Conservation (phyloP, 345 rosid genomes). For the Sisymbrium altissimum region DNA sequence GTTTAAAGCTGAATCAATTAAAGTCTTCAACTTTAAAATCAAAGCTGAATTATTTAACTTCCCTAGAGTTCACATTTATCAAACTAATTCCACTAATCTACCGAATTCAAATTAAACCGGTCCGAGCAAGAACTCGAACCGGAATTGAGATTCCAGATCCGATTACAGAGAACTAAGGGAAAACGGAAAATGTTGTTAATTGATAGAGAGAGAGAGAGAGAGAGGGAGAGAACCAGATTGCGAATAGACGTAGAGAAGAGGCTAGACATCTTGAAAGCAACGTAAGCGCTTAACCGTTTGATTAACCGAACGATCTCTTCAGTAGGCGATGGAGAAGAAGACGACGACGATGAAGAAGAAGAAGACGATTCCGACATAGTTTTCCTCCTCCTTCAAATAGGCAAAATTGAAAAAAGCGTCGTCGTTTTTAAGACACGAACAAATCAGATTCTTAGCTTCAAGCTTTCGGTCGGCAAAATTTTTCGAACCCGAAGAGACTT, state of each 20-base stretch:
- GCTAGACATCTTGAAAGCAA: slow-evolving; percentile 45
- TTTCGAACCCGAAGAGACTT: slow-evolving; percentile 7
- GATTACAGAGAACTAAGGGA: background rate
- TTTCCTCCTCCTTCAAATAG: background rate
- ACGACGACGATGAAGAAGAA: slow-evolving; percentile 4
- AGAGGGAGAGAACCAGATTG: slow-evolving; percentile 51
- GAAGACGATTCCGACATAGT: slow-evolving; percentile 56
- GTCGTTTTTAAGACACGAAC: background rate
- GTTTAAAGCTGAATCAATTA: background rate
- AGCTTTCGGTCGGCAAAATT: slow-evolving; percentile 2
- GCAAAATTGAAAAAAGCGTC: background rate
- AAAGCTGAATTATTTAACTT: background rate
- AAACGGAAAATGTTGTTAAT: background rate
- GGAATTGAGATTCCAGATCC: slow-evolving; percentile 32
- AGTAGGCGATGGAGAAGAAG: slow-evolving; percentile 42
- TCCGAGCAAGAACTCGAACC: background rate
- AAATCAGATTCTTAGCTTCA: slow-evolving; percentile 28
- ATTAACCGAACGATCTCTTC: slow-evolving; percentile 83
- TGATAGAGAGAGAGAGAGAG: background rate
- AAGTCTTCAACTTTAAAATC: background rate
- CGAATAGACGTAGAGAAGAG: slow-evolving; percentile 60
- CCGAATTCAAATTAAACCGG: background rate
- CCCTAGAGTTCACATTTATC: background rate
- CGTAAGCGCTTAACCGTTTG: slow-evolving; percentile 83
- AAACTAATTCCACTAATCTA: background rate